Percentiles rank a stretch among this genome's conserved stretches.
phyloP scores from a whole-genome alignment of 83 land plant species.

The Picea abies region DNA sequence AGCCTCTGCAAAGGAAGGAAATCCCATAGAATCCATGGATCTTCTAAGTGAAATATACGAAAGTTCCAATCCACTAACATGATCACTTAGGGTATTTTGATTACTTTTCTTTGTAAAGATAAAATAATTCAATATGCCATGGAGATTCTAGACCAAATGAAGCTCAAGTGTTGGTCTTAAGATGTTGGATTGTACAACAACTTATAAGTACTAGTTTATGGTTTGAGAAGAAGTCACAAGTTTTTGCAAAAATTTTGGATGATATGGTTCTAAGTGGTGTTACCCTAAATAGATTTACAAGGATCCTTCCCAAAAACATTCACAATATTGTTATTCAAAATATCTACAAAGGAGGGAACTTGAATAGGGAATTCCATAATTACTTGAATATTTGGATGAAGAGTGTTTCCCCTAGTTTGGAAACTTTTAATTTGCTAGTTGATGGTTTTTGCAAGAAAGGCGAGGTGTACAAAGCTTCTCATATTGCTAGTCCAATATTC shows the following conservation, averaged over 20 bases:
- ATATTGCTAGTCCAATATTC: slow-evolving; percentile 32
- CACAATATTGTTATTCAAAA: slow-evolving; percentile 45
- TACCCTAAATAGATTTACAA: slow-evolving; percentile 40
- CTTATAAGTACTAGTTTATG: slow-evolving; percentile 37
- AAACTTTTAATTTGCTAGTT: slow-evolving; percentile 30
- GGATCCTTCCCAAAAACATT: slow-evolving; percentile 38
- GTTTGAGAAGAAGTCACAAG: slow-evolving; percentile 21
- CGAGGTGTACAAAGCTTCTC: slow-evolving; percentile 26
- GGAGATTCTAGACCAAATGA: slow-evolving; percentile 24
- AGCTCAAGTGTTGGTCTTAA: slow-evolving; percentile 5
- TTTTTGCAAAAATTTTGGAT: slow-evolving; percentile 27
- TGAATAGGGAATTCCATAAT: slow-evolving; percentile 34
- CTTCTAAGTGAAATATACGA: slow-evolving; percentile 23
- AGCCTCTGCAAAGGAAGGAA: slow-evolving; percentile 27
- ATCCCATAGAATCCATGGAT: slow-evolving; percentile 15
- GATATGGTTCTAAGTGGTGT: slow-evolving; percentile 45
- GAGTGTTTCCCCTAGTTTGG: slow-evolving; percentile 22
- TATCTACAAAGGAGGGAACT: slow-evolving; percentile 22
- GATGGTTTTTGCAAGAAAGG: slow-evolving; percentile 30
- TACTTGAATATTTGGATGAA: slow-evolving; percentile 34
- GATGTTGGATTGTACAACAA: slow-evolving; percentile 26
- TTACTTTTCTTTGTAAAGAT: slow-evolving; percentile 26
- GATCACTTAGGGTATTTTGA: slow-evolving; percentile 38
- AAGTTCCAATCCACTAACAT: slow-evolving; percentile 24
- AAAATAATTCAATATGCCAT: slow-evolving; percentile 19